Evolutionary conservation across 371 early-diverging fungal genomes (phyloP), one percentile per base, ranked within the genome.

Genomic region (Lichtheimia ornata): DNA sequence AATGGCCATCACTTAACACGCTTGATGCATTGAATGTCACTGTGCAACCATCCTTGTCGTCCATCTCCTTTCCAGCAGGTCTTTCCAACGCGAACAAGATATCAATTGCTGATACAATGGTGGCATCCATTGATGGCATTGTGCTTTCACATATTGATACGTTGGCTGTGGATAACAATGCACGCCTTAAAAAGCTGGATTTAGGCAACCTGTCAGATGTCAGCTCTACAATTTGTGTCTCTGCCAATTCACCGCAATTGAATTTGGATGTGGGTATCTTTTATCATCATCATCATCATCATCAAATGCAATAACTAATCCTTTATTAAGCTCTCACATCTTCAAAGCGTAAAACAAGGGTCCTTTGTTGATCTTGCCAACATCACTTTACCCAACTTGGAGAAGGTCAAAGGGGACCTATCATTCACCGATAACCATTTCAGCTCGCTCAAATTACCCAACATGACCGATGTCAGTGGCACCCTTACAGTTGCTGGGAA

Each of bases 401-500:
- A 65, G 13, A 60, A 64, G 18, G 68, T 76, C 24, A 58, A 65
- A n/a, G 83, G 82, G 4, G 74, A 77, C 52, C 56, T 85, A 6
- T 72, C 77, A 2, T 75, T 85, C 56, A 72, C 77, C 42, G 73
- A 80, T 25, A 85, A 80, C 18, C 63, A 70, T 17, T 74, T 84
- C 47, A 49, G 61, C 15, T 43, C 41, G 2, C 64, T 85, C 47
- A 57, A 66, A 5, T 54, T 76, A 11, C 77, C 81, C 28, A 56
- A 69, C 2, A 58, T 84, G 9, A 66, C 68, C 18, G 71, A 64
- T 2, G 69, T 85, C 15, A 65, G 69, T 14, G 83, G 82, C 30
- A 77, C 86, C 0, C 56, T 85, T 35, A 82, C 78, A 9, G 66
- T 85, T 4, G 69, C 74, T 2, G 76, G 80, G 15, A 84, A 84